These are phyloP conservation scores for Dentipellis sp. DNA, from an alignment of 768 basidiomycete species.

Conservation along the genomic window DNA sequence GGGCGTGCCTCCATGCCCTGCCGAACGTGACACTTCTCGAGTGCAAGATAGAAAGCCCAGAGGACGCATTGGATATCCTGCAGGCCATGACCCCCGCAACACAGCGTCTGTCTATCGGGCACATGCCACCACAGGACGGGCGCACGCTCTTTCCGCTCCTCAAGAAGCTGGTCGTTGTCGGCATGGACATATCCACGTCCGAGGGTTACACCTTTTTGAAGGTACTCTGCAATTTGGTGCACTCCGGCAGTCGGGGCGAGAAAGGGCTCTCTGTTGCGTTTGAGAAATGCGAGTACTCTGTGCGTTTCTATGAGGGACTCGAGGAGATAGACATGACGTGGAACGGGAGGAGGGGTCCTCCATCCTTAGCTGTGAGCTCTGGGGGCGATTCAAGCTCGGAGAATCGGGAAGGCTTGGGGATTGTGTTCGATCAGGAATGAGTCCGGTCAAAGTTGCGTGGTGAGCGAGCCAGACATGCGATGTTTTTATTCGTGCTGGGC, in stretches of 20 bases:
- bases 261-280: background rate
- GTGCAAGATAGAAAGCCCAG: too few species aligned
- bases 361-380: background rate
- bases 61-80: too few species aligned
- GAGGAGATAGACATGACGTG: background rate
- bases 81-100: too few species aligned
- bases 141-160: background rate
- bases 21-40: too few species aligned
- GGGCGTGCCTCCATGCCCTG: too few species aligned
- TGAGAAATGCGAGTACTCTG: background rate
- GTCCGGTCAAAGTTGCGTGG: too few species aligned
- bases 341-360: background rate
- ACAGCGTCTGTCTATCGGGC: background rate
- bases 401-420: background rate
- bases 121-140: background rate
- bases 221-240: background rate
- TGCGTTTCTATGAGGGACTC: background rate
- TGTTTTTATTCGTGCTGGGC: too few species aligned
- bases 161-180: background rate
- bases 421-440: background rate
- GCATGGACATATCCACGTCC: background rate
- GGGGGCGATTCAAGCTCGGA: background rate
- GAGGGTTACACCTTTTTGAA: background rate
- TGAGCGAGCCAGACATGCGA: too few species aligned
- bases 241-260: background rate